phyloP scores from a whole-genome alignment of 768 basidiomycete genomes.

The Mrakia gelida region DNA sequence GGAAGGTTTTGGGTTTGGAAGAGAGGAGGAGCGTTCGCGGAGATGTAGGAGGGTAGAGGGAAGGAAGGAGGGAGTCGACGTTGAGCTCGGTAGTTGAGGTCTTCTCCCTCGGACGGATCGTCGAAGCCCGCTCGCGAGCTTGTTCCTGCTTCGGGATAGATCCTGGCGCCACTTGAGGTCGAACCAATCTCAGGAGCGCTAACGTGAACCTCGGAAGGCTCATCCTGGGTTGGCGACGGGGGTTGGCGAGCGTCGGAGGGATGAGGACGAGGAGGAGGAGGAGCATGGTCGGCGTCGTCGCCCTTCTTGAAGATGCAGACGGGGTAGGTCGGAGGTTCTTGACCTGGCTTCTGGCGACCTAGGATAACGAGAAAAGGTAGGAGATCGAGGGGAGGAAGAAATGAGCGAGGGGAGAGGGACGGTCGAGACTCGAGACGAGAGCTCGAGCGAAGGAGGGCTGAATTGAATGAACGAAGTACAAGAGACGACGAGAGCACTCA shows the following conservation, averaged over 20 bases:
- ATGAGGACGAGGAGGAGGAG: neutral
- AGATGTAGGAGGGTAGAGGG: neutral
- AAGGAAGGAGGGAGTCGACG: neutral
- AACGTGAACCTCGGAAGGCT: neutral
- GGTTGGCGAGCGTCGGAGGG: neutral
- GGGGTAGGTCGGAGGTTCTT: neutral
- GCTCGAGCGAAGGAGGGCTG: neutral
- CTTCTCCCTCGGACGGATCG: neutral
- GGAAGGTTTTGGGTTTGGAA: neutral
- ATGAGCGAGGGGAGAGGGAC: too few relatives aligned
- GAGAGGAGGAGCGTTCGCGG: neutral
- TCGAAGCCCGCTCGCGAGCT: neutral
- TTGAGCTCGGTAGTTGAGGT: neutral
- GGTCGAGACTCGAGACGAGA: too few relatives aligned
- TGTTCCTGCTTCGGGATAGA: neutral
- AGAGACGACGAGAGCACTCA: neutral
- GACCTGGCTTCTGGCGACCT: neutral
- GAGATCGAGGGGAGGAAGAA: neutral
- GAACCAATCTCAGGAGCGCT: too few relatives aligned
- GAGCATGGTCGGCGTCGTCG: neutral
- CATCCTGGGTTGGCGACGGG: neutral
- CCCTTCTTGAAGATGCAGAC: neutral
- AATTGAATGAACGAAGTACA: neutral
- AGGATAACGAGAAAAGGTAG: neutral
- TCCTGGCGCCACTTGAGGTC: neutral